Percentiles rank a stretch among this genome's conserved stretches.
Conservation (phyloP, 179 eudicot species). For the Sideroxylon spinosum region DNA sequence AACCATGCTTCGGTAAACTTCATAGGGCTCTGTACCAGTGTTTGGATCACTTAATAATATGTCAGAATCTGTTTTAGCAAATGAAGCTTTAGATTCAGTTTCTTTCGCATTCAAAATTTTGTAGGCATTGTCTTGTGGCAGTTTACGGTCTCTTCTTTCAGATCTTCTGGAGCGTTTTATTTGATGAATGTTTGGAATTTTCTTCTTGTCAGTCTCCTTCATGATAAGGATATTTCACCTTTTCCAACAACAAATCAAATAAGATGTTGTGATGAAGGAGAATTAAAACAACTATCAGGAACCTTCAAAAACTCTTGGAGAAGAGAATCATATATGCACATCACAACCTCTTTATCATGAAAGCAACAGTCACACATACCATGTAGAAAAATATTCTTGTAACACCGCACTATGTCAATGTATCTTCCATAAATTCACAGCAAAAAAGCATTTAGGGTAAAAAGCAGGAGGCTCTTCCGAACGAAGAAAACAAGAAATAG, state of each 20-base stretch:
- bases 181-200: slow-evolving; percentile 42
- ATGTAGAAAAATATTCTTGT: neutral
- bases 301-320: neutral
- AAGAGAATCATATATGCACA: slow-evolving; percentile 2
- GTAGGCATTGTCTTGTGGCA: slow-evolving; percentile 37
- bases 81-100: slow-evolving; percentile 34
- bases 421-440: neutral
- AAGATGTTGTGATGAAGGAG: slow-evolving; percentile 3
- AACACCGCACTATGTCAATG: neutral
- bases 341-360: neutral
- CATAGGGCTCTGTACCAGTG: slow-evolving; percentile 38
- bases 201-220: slow-evolving; percentile 66
- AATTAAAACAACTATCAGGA: slow-evolving; percentile 14
- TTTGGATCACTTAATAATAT: slow-evolving; percentile 35
- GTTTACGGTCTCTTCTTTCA: slow-evolving; percentile 43
- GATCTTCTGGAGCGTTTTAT: slow-evolving; percentile 43
- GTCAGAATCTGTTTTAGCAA: slow-evolving; percentile 27
- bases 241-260: slow-evolving; percentile 16
- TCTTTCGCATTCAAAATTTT: slow-evolving; percentile 43
- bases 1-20: slow-evolving; percentile 53
- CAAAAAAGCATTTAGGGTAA: neutral
- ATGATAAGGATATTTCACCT: slow-evolving; percentile 30
- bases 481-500: too few relatives aligned
- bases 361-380: neutral
- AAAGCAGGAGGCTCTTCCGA: neutral